Percentiles rank a stretch among this genome's conserved stretches.
Evolutionary conservation across 495 filamentous ascomycete genomes (phyloP).

Genomic region (Rhypophila decipiens): DNA sequence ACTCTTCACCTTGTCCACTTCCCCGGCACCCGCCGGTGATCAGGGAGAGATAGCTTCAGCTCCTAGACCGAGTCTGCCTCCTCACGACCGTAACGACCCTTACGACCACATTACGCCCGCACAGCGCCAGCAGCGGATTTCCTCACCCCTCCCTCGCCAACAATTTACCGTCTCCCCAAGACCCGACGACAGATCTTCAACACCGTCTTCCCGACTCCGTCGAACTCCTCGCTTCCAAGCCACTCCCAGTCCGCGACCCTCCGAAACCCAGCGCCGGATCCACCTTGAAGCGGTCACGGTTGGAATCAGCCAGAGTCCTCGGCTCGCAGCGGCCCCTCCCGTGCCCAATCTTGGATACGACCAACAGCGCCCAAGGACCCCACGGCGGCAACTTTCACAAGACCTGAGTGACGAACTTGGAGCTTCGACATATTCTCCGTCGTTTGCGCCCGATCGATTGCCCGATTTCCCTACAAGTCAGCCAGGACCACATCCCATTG

Average conservation of each 20-base stretch:
- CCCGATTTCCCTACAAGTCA: constrained; percentile 16
- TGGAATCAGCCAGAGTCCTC: constrained; percentile 28
- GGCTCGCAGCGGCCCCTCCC: constrained; percentile 21
- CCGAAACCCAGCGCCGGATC: constrained; percentile 21
- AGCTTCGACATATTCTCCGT: constrained; percentile 22
- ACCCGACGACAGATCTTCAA: constrained; percentile 26
- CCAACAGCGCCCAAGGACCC: constrained; percentile 12
- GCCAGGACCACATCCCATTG: constrained; percentile 27
- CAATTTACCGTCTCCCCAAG: constrained; percentile 17
- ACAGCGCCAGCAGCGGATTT: constrained; percentile 39
- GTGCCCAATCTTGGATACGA: constrained; percentile 19
- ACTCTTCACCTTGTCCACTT: constrained; percentile 41
- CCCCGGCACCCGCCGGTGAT: constrained; percentile 25
- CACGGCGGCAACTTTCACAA: constrained; percentile 37
- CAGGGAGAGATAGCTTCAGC: constrained; percentile 35
- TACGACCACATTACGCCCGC: constrained; percentile 28
- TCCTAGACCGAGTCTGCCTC: constrained; percentile 27
- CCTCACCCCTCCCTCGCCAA: constrained; percentile 23
- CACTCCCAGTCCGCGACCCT: constrained; percentile 33
- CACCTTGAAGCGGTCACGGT: constrained; percentile 29
- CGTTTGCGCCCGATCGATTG: constrained; percentile 17
- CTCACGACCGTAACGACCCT: constrained; percentile 40
- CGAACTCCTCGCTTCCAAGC: constrained; percentile 41
- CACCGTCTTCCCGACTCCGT: constrained; percentile 39
- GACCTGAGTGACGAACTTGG: constrained; percentile 36